Conservation (phyloP, 805 yeast genomes). For the Hemisphaericaspora nanyangensis region DNA sequence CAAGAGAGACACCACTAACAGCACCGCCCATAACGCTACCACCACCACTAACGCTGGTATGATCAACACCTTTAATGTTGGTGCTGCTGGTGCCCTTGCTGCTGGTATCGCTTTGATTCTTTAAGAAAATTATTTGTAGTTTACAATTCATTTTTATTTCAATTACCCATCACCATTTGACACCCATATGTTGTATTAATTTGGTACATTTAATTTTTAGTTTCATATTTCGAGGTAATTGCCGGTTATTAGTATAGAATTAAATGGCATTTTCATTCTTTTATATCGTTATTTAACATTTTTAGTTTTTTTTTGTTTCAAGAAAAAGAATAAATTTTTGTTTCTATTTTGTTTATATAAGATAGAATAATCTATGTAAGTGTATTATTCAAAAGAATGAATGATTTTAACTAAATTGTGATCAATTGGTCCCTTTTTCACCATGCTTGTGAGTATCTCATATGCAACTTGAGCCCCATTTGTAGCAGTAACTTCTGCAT, state of each 20-base stretch:
- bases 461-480: slow-evolving; percentile 70
- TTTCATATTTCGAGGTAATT: no score
- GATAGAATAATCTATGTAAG: background rate
- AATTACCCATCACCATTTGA: no score
- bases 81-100: slow-evolving; percentile 42
- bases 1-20: slow-evolving; percentile 7
- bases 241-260: background rate
- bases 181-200: no score
- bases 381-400: background rate
- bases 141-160: no score
- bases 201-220: no score
- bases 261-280: background rate
- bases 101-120: slow-evolving; percentile 49
- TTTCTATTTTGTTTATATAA: no score
- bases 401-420: slow-evolving; percentile 6
- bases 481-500: slow-evolving; percentile 61
- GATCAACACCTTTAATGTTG: slow-evolving; percentile 19
- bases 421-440: slow-evolving; percentile 42
- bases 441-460: slow-evolving; percentile 74
- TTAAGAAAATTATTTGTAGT: no score
- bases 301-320: no score
- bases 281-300: no score
- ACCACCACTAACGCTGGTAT: slow-evolving; percentile 21
- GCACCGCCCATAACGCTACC: slow-evolving; percentile 20
- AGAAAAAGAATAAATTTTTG: no score